Conservation (phyloP, 2,329 filamentous ascomycete species). For the Neofusicoccum kwambonambiense region DNA sequence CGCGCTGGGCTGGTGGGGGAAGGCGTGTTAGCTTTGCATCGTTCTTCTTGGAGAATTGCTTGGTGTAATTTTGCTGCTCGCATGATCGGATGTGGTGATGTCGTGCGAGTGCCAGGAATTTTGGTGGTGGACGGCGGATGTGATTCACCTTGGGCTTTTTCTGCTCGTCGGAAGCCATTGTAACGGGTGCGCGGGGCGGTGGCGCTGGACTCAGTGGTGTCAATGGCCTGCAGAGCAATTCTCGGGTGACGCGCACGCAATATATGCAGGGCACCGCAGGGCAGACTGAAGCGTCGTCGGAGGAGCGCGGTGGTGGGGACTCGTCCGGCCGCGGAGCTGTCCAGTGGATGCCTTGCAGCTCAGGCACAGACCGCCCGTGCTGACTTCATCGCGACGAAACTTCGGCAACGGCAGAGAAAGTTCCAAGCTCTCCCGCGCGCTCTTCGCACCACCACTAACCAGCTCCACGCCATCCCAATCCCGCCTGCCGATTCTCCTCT, state of each 20-base stretch:
- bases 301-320: slow-evolving; percentile 4
- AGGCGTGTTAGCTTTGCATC: background rate
- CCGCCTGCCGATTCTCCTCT: slow-evolving; percentile 5
- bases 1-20: slow-evolving; percentile 62
- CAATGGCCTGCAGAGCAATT: background rate
- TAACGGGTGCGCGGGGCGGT: background rate
- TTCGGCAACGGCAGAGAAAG: background rate
- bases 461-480: background rate
- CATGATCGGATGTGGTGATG: background rate
- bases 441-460: background rate
- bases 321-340: slow-evolving; percentile 9
- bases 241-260: background rate
- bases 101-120: background rate
- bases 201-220: background rate
- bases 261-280: background rate
- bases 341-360: background rate
- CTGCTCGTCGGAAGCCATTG: slow-evolving; percentile 19
- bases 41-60: background rate
- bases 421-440: background rate
- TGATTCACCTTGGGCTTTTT: slow-evolving; percentile 19
- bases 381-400: slow-evolving; percentile 17
- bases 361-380: background rate
- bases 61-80: background rate
- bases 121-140: background rate
- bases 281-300: background rate